Conservation (phyloP, 2,329 filamentous ascomycete genomes). For the Fusarium scirpi region DNA sequence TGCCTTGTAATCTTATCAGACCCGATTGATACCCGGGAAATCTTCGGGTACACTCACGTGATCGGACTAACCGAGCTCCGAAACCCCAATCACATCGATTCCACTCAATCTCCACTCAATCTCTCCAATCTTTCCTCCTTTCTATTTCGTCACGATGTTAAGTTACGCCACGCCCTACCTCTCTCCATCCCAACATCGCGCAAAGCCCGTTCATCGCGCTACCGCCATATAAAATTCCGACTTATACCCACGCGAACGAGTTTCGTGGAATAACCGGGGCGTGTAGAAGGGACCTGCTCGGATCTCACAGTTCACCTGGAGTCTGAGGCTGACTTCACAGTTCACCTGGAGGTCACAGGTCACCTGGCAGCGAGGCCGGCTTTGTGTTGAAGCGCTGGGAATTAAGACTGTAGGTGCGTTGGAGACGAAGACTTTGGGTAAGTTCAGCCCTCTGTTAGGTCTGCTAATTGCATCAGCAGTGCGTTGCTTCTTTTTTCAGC, state of each 20-base stretch:
- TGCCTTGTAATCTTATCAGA: not conserved
- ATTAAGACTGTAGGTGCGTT: not conserved
- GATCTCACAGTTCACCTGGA: constrained; percentile 11
- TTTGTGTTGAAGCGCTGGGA: not conserved
- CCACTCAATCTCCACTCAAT: not conserved
- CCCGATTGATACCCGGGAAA: too few species aligned
- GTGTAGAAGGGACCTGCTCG: constrained; percentile 4
- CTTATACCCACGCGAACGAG: constrained; percentile 7
- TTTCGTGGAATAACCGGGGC: constrained; percentile 4
- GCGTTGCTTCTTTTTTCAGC: not conserved
- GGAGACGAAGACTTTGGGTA: not conserved
- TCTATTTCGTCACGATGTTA: not conserved
- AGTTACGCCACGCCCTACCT: not conserved
- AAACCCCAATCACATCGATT: not conserved
- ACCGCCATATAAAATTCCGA: constrained; percentile 7
- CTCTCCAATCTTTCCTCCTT: not conserved
- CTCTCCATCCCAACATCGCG: not conserved
- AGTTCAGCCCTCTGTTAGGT: not conserved
- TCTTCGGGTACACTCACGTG: fast-evolving
- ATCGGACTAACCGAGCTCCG: fast-evolving
- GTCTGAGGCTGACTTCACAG: not conserved
- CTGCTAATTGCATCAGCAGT: not conserved
- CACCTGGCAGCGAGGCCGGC: constrained; percentile 5
- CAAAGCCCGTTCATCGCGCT: not conserved
- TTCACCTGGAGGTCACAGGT: constrained; percentile 7